phyloP scores from a whole-genome alignment of 768 basidiomycete genomes.

The Lactarius hatsudake region DNA sequence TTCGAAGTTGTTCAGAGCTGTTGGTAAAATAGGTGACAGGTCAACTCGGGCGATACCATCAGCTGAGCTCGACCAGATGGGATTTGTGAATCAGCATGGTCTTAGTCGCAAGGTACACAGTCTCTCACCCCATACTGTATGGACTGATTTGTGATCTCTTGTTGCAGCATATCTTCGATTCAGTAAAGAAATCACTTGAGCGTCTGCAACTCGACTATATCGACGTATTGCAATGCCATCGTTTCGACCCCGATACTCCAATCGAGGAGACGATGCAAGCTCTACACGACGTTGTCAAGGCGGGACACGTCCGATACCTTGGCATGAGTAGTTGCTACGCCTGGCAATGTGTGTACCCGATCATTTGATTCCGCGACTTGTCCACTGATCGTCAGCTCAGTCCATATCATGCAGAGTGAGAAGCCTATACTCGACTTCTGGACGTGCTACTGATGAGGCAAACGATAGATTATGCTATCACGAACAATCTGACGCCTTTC shows the following conservation, averaged over 20 bases:
- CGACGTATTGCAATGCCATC: constrained; percentile 62
- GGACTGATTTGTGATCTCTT: not conserved
- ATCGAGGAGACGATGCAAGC: constrained; percentile 35
- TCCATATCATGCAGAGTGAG: constrained; percentile 26
- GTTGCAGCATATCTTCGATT: constrained; percentile 66
- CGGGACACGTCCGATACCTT: constrained; percentile 38
- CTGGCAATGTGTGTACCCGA: constrained; percentile 31
- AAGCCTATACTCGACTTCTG: not conserved
- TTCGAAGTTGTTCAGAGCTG: constrained; percentile 7
- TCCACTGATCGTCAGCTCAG: constrained; percentile 20
- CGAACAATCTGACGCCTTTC: constrained; percentile 21
- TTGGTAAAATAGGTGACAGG: not conserved
- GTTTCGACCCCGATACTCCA: constrained; percentile 39
- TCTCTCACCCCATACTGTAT: not conserved
- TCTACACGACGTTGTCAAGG: constrained; percentile 40
- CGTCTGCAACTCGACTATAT: constrained; percentile 76
- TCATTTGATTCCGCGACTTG: not conserved
- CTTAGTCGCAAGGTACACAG: constrained; percentile 37
- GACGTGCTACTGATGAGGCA: constrained; percentile 17
- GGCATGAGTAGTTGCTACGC: constrained; percentile 34
- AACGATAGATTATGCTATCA: constrained; percentile 26
- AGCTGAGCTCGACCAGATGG: constrained; percentile 29
- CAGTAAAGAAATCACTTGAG: constrained; percentile 57
- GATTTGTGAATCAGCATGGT: constrained; percentile 40
- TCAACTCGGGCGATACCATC: not conserved